Conservation (phyloP, 2,329 filamentous ascomycete genomes). For the Verticillium klebahnii region DNA sequence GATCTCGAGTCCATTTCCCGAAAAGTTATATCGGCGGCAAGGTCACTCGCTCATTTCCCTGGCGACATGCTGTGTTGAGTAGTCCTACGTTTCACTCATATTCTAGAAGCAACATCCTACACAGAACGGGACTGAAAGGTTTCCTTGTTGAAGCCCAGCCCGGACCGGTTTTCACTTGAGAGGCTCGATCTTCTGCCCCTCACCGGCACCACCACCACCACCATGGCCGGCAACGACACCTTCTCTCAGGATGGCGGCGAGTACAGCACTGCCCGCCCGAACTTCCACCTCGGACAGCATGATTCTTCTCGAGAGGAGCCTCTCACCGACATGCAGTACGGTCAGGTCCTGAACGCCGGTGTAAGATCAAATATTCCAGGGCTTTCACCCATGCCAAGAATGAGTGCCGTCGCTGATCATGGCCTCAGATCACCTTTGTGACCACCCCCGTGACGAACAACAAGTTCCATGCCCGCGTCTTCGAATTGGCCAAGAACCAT, state of each 20-base stretch:
- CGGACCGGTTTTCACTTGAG: background rate
- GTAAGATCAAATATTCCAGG: slow-evolving; percentile 40
- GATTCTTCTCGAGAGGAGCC: slow-evolving; percentile 58
- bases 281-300: slow-evolving; percentile 71
- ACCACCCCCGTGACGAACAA: slow-evolving; percentile 74
- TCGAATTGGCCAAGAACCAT: slow-evolving; percentile 55
- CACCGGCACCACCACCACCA: background rate
- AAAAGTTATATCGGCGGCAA: background rate
- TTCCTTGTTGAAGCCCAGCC: no score
- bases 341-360: slow-evolving; percentile 63
- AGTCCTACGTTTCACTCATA: background rate
- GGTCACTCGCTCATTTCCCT: background rate
- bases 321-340: slow-evolving; percentile 60
- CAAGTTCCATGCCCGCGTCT: slow-evolving; percentile 65
- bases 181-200: background rate
- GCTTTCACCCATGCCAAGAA: slow-evolving; percentile 9
- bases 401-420: slow-evolving; percentile 1
- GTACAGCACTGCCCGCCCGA: slow-evolving; percentile 23
- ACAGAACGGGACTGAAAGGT: background rate
- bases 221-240: background rate
- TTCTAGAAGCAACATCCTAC: background rate
- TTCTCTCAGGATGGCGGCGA: slow-evolving; percentile 4
- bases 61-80: background rate
- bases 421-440: slow-evolving; percentile 67
- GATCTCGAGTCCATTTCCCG: background rate